These are phyloP conservation scores for Leucocoprinus gongylophorus DNA, from an alignment of 1,284 basidiomycete genomes.

Conservation along the genomic window DNA sequence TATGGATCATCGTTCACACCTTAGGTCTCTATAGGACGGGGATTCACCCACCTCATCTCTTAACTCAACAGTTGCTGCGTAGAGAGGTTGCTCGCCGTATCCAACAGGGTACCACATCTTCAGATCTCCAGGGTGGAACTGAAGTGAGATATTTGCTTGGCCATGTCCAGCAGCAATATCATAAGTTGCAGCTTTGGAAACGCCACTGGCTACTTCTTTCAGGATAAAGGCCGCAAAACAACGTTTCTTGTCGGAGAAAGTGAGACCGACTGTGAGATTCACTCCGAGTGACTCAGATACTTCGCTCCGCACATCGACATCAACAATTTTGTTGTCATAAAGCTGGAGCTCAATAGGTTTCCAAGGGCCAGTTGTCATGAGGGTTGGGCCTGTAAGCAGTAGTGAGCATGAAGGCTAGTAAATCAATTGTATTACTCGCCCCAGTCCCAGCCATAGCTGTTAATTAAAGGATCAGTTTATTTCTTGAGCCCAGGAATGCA, in stretches of 20 bases:
- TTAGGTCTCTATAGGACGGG: neutral
- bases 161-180: slow-evolving; percentile 35
- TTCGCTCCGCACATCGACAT: slow-evolving; percentile 51
- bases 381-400: slow-evolving; percentile 49
- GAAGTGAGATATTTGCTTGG: slow-evolving; percentile 39
- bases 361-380: slow-evolving; percentile 79
- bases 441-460: slow-evolving; percentile 83
- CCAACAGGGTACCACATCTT: slow-evolving; percentile 82
- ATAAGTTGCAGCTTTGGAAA: slow-evolving; percentile 31
- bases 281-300: slow-evolving; percentile 50
- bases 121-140: slow-evolving; percentile 47
- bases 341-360: slow-evolving; percentile 66
- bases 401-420: neutral
- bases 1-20: neutral
- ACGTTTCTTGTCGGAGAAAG: slow-evolving; percentile 33
- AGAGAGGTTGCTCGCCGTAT: slow-evolving; percentile 75
- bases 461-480: neutral
- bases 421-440: slow-evolving; percentile 35
- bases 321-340: slow-evolving; percentile 56
- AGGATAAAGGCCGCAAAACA: slow-evolving; percentile 42
- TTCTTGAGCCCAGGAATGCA: neutral
- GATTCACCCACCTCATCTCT: slow-evolving; percentile 39
- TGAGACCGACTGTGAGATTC: slow-evolving; percentile 40
- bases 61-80: slow-evolving; percentile 52
- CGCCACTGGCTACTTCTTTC: slow-evolving; percentile 41